These are phyloP conservation scores for Glycyrrhiza uralensis DNA, from an alignment of 306 rosid species.

Conservation along the genomic window DNA sequence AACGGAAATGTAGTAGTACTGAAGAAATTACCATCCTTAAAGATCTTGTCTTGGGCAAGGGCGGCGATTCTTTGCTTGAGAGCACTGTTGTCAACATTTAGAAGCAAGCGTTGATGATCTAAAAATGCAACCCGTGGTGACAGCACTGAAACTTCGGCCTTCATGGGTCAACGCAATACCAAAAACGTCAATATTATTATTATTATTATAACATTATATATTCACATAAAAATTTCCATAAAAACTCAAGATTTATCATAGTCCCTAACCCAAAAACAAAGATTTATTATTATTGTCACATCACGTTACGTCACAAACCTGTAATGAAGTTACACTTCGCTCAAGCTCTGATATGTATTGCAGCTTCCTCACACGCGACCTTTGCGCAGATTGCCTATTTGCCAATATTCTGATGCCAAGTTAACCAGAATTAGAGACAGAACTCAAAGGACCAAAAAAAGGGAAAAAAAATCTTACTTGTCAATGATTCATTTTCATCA, in stretches of 20 bases:
- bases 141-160: constrained; percentile 91
- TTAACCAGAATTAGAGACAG: background rate
- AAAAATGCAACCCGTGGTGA: constrained; percentile 95
- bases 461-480: background rate
- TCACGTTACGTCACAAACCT: constrained; percentile 40
- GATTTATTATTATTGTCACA: background rate
- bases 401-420: constrained; percentile 79
- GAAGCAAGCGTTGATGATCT: constrained; percentile 95
- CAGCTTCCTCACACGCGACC: constrained; percentile 95
- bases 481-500: no score
- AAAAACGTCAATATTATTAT: constrained; percentile 1
- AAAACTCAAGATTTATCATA: background rate
- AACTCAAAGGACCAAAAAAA: background rate
- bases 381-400: constrained; percentile 95
- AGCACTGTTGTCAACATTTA: constrained; percentile 94
- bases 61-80: constrained; percentile 99
- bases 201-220: no score
- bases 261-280: background rate
- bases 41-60: constrained; percentile 92
- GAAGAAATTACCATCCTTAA: constrained; percentile 73
- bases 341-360: constrained; percentile 98
- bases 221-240: background rate
- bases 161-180: constrained; percentile 24
- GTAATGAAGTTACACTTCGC: constrained; percentile 89
- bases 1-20: background rate